These are phyloP conservation scores for Solanum etuberosum DNA, from an alignment of 257 asterid genomes.

Conservation along the genomic window DNA sequence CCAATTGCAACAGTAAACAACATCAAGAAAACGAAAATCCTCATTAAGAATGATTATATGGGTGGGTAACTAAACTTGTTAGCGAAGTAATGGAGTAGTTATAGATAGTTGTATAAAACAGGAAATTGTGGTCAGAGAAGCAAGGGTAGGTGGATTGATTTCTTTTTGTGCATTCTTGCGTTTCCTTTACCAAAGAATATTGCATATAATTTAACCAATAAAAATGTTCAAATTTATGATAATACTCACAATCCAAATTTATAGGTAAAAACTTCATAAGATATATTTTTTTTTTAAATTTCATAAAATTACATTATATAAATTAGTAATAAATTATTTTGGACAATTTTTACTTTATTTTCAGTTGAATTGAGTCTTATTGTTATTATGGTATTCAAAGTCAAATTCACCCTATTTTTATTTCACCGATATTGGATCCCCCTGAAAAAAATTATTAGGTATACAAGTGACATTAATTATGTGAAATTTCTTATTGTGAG, in stretches of 20 bases:
- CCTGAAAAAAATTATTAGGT: not conserved
- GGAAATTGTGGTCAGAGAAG: not conserved
- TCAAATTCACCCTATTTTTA: not conserved
- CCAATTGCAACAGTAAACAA: constrained; percentile 19
- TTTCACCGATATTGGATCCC: not conserved
- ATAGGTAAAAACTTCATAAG: not conserved
- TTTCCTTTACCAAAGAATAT: not conserved
- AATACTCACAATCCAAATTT: not conserved
- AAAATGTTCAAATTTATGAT: no score
- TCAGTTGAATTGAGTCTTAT: no score
- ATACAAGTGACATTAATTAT: not conserved
- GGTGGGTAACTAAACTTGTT: not conserved
- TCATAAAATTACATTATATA: no score
- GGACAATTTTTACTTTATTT: no score
- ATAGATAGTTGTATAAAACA: not conserved
- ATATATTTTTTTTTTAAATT: no score
- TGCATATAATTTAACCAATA: not conserved
- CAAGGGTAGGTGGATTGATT: not conserved
- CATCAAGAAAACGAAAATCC: constrained; percentile 12
- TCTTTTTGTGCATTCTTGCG: no score
- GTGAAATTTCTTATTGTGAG: not conserved
- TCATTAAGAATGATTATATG: not conserved
- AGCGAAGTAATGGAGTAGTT: not conserved
- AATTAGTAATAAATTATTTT: no score
- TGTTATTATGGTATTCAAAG: not conserved